Conservation (phyloP, 129 eudicot genomes). For the Artemisia argyi region DNA sequence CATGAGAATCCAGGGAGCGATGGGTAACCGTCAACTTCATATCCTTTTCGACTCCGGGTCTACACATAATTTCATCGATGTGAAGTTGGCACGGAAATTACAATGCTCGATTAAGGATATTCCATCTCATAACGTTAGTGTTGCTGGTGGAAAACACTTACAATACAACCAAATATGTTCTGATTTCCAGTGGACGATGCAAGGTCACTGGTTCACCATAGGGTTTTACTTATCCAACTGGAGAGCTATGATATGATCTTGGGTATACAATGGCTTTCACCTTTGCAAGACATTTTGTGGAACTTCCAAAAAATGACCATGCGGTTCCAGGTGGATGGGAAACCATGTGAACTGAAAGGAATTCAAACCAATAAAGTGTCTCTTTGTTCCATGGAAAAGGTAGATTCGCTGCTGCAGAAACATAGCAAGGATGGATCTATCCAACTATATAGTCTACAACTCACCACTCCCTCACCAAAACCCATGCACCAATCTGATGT, state of each 20-base stretch:
- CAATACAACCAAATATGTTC: not conserved
- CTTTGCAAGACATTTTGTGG: too few species aligned
- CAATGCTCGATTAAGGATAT: not conserved
- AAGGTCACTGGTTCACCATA: conserved; percentile 3
- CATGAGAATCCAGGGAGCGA: too few species aligned
- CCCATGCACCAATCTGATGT: not conserved
- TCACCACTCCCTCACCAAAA: not conserved
- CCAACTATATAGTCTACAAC: conserved; percentile 1
- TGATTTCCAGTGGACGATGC: conserved; percentile 4
- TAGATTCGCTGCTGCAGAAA: not conserved
- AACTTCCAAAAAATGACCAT: too few species aligned
- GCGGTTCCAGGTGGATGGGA: too few species aligned
- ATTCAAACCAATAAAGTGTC: not conserved
- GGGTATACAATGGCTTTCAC: conserved; percentile 20
- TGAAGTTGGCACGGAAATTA: not conserved
- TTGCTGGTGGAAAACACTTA: conserved; percentile 14
- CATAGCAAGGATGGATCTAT: not conserved
- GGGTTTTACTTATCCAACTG: not conserved
- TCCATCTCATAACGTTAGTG: not conserved
- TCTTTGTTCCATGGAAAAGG: not conserved
- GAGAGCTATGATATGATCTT: conserved; percentile 22
- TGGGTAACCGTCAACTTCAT: too few species aligned
- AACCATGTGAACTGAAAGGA: too few species aligned
- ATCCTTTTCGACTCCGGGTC: too few species aligned
- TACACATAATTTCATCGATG: not conserved